These are phyloP conservation scores for Trichophyton simii DNA, from an alignment of 2,329 filamentous ascomycete genomes.

Conservation along the genomic window DNA sequence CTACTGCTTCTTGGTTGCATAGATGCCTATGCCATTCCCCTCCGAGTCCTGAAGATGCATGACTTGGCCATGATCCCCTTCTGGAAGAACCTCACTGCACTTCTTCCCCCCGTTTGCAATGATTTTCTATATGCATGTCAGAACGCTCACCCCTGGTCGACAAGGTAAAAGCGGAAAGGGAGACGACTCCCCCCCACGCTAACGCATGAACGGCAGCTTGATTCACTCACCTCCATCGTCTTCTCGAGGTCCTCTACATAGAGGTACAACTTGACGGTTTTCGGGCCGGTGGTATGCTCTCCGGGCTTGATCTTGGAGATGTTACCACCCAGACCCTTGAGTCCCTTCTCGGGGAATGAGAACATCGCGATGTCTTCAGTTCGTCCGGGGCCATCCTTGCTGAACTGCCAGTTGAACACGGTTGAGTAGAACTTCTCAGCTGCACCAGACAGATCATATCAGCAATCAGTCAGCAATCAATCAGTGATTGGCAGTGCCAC, in stretches of 20 bases:
- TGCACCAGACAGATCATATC: not conserved
- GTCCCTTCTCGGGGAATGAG: slow-evolving; percentile 12
- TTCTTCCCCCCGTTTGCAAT: slow-evolving; percentile 6
- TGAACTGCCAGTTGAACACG: slow-evolving; percentile 18
- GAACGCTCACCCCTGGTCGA: not conserved
- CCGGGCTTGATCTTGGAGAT: slow-evolving; percentile 13
- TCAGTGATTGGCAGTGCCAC: not conserved
- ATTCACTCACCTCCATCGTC: slow-evolving; percentile 11
- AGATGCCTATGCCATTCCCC: slow-evolving; percentile 6
- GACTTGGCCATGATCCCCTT: slow-evolving; percentile 2
- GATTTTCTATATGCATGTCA: slow-evolving; percentile 3
- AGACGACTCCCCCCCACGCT: not conserved
- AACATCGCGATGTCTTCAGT: slow-evolving; percentile 15
- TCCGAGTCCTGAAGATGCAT: slow-evolving; percentile 6
- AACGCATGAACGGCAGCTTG: not conserved
- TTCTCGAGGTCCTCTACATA: slow-evolving; percentile 15
- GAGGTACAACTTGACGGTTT: slow-evolving; percentile 15
- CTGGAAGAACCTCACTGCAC: not conserved
- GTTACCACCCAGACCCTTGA: slow-evolving; percentile 12
- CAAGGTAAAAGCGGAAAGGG: not conserved
- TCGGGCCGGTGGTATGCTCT: slow-evolving; percentile 7
- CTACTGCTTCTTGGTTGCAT: not conserved
- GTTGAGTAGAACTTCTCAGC: slow-evolving; percentile 16
- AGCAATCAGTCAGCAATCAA: not conserved
- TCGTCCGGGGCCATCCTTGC: slow-evolving; percentile 5